Evolutionary conservation across 306 rosid genomes (phyloP).

Genomic region (Lotus japonicus): DNA sequence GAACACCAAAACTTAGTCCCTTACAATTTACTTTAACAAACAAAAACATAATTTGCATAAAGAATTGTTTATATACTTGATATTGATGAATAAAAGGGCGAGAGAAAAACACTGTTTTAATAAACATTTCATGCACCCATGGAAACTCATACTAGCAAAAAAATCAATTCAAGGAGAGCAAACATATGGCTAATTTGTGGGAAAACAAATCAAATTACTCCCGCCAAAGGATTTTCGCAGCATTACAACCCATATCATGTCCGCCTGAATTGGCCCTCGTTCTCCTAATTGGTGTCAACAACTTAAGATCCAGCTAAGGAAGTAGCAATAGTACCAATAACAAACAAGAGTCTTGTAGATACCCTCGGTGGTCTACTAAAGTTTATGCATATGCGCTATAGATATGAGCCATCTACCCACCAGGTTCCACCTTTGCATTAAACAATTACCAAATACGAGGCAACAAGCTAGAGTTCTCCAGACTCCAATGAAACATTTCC

Average conservation of each 20-base stretch:
- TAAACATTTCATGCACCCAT: no score
- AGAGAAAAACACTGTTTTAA: no score
- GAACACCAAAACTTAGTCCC: no score
- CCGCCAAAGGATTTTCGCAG: not conserved
- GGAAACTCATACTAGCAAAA: no score
- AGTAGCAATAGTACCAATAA: not conserved
- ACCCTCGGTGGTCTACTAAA: not conserved
- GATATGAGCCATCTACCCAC: not conserved
- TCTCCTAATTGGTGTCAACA: not conserved
- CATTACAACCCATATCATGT: not conserved
- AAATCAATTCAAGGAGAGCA: no score
- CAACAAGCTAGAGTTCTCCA: not conserved
- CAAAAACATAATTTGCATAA: no score
- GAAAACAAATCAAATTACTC: no score
- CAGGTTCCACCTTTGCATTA: not conserved
- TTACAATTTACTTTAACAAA: no score
- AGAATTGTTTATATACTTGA: no score
- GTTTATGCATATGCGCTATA: not conserved
- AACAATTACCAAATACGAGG: not conserved
- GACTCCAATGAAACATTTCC: not conserved
- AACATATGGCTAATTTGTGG: no score
- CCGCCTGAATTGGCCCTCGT: not conserved
- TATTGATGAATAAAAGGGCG: no score
- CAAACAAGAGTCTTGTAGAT: not conserved
- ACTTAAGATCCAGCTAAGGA: not conserved